Percentiles rank a stretch among this genome's conserved stretches.
These are phyloP conservation scores for Labyrinthula sp. DNA, from an alignment of 352 stramenopile species.

Conservation along the genomic window DNA sequence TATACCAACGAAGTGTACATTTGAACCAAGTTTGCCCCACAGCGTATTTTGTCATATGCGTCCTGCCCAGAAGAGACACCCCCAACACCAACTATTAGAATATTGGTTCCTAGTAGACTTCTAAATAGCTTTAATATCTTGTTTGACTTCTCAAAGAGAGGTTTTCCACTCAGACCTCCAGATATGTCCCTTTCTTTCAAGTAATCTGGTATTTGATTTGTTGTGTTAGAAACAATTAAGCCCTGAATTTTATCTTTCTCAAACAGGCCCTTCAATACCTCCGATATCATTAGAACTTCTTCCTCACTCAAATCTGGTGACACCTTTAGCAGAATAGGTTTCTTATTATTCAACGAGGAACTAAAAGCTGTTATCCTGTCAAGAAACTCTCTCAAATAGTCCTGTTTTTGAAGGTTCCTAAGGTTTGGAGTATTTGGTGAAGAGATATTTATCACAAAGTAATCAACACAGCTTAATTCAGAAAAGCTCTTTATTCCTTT, in stretches of 20 bases:
- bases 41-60: constrained; percentile 89
- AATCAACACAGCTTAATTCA: constrained; percentile 81
- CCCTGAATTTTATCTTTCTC: constrained; percentile 60
- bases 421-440: constrained; percentile 76
- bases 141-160: constrained; percentile 71
- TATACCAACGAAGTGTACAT: constrained; percentile 79
- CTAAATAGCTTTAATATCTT: constrained; percentile 69
- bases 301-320: constrained; percentile 76
- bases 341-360: constrained; percentile 35
- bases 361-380: constrained; percentile 46
- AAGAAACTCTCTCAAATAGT: constrained; percentile 37
- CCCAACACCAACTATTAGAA: constrained; percentile 85
- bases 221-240: constrained; percentile 93
- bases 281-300: constrained; percentile 78
- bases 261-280: constrained; percentile 57
- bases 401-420: constrained; percentile 41
- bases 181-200: constrained; percentile 57
- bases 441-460: constrained; percentile 93
- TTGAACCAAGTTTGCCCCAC: constrained; percentile 76
- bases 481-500: constrained; percentile 62
- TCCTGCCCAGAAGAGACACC: constrained; percentile 68
- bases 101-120: constrained; percentile 62
- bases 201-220: constrained; percentile 55
- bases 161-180: constrained; percentile 78
- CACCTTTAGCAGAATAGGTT: constrained; percentile 84